Base-by-base conservation (phyloP, 2,329 filamentous ascomycete species). In the Massarina eburnea region DNA sequence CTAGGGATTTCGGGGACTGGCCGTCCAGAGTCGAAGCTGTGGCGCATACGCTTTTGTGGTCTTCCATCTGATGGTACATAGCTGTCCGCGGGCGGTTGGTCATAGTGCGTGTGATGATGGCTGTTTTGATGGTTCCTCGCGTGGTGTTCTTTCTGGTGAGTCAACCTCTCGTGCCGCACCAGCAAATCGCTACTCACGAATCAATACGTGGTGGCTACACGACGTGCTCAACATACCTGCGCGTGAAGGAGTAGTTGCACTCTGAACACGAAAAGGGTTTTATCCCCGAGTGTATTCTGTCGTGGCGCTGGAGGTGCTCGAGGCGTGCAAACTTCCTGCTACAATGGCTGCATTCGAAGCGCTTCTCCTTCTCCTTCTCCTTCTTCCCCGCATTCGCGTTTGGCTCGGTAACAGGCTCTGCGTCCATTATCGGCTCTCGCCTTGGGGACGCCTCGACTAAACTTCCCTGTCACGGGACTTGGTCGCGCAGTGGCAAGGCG, bases 221-320 rank as follows among this genome's bases (percentile, higher is more conserved):
- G 14, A 26, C 24, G n/a, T 20, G 17, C 9, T 26, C 22, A 9
- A 21, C 55, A 22, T 70, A 71, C 70, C 70, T 72, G 55, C 71
- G 59, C 8, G 70, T 71, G 53, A 73, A 73, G 8, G 68, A 70
- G 51, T 70, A 70, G 33, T 71, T 70, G 52, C 71, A 73, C 48
- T 68, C 61, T 30, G 58, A 49, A 49, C 71, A 73, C 32, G 59
- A 54, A 55, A 73, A 73, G 7, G 71, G 71, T 52, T 72, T 73
- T 46, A 72, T 64, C 20, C 70, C 67, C 34, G 68, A 72, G 52
- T 73, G 65, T 24, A 71, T 72, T 32, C 70, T 59, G 48, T 73
- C 70, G 60, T 73, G 70, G 8, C 70, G 61, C 48, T 73, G 70
- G 14, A 72, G 52, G 51, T 73, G 70, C 45, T 73, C 70, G 9